Base-by-base conservation (phyloP, 129 eudicot species). In the Helichrysum umbraculigerum region DNA sequence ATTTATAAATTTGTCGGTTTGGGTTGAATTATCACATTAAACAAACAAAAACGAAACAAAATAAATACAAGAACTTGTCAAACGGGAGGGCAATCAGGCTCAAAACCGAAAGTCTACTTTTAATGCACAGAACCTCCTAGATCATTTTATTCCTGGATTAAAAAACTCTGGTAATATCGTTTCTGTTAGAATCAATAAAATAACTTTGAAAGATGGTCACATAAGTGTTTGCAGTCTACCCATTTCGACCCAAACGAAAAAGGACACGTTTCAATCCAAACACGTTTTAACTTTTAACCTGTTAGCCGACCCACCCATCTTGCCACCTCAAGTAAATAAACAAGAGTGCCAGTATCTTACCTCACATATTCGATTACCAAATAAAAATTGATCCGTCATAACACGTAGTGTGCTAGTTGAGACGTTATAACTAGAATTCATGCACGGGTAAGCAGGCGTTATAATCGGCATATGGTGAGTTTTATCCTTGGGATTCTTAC, bases 361-460 rank as follows among this genome's bases (percentile, higher is more conserved):
- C 92, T 87, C 88, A 29, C 97, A 95, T 4, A 86, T 82, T 44
- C 61, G 84, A 70, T 95, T 87, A 17, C 94, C 99, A 32, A 85
- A 83, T 39, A 79, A 79, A 77, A 95, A 95, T 68, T 95, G 99
- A 39, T 95, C 99, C 30, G 81, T 86, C 97, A 95, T 95, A 17
- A 95, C 97, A 16, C 94, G 85, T 5, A 91, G 96, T 60, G 99
- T 95, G 82, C 97, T 95, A 35, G 87, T 76, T 21, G 99, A 95
- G 34, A 95, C 99, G 72, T 95, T 95, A 83, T 95, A 95, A 70
- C 97, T 91, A 35, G 99, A 95, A 68, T 95, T 95, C 97, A 95
- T 95, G 82, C 97, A 95, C 0, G 99, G 99, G 76, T 95, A 95
- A 0, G 99, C 96, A 73, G 99, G 99, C 5, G 97, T 95, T 57